Evolutionary conservation across 2,329 filamentous ascomycete species (phyloP), one percentile per base, ranked within the genome.

Genomic region (Chaetomiaceae sp.): DNA sequence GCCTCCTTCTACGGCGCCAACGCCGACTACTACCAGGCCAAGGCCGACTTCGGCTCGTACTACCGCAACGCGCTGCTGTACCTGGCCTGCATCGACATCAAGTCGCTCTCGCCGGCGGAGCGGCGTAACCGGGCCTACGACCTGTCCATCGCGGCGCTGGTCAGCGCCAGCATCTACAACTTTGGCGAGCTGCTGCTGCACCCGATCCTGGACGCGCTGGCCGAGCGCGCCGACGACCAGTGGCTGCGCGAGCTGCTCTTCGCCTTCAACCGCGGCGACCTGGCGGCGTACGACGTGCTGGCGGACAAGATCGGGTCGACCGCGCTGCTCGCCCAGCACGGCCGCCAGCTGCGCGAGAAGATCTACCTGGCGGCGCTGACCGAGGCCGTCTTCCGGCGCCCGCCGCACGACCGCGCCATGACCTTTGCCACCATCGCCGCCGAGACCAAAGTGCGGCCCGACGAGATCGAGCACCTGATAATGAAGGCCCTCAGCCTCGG

Each of bases 401-500:
- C 93, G 39, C 91, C 93, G 24, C 93, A 98, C 65, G 88, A 97
- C 73, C 86, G 93, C 54, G 84, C 88, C 60, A 93, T 98, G 84
- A 86, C 86, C 4, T 98, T 98, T 69, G 71, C 75, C 42, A 87
- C 88, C 40, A 96, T 98, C 61, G 80, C 86, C 5, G 76, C 85
- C 56, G 91, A 97, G 73, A 98, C 93, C 3, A 95, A 95, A 69
- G 90, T 98, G 42, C 79, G 82, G 58, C 80, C 83, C 3, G 82
- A 93, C 60, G 88, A 97, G 71, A 97, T 98, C 58, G 93, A 98
- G 75, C 91, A 97, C 66, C 72, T 98, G 54, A 86, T 98, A 60
- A 98, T 98, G 93, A 97, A 96, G 75, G 93, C 93, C n/a, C 70
- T 98, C 60, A 96, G 90, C 62, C 69, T 98, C 58, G 93, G 93